These are phyloP conservation scores for Drechslerella coelobrocha DNA, from an alignment of 2,329 filamentous ascomycete species.

Conservation along the genomic window DNA sequence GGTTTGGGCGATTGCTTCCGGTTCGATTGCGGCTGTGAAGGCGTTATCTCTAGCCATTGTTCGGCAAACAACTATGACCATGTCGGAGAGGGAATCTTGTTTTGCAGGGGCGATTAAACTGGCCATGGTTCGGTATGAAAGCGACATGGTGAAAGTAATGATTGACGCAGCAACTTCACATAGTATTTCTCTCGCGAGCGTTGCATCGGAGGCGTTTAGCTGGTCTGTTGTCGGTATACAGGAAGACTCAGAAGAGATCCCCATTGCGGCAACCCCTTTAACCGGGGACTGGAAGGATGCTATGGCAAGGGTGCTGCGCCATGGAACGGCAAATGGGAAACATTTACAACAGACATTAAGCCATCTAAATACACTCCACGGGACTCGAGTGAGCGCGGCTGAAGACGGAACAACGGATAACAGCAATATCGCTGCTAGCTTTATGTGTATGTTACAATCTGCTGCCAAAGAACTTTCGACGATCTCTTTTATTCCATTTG, in stretches of 20 bases:
- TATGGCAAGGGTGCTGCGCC: conserved; percentile 19
- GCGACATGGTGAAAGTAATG: conserved; percentile 38
- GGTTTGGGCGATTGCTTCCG: conserved; percentile 24
- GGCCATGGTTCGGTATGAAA: conserved; percentile 38
- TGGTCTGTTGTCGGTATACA: conserved; percentile 36
- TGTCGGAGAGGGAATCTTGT: conserved; percentile 18
- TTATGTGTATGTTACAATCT: conserved; percentile 20
- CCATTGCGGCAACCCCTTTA: conserved; percentile 27
- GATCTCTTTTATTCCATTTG: background rate
- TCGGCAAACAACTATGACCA: background rate
- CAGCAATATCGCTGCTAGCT: conserved; percentile 15
- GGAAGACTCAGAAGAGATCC: conserved; percentile 38
- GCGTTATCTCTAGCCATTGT: conserved; percentile 21
- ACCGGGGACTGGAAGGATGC: conserved; percentile 35
- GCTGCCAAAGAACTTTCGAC: background rate
- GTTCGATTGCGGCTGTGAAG: conserved; percentile 17
- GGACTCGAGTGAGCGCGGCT: conserved; percentile 14
- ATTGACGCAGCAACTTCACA: conserved; percentile 26
- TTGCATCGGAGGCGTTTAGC: conserved; percentile 40
- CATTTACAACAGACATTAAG: conserved; percentile 23
- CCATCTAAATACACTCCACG: conserved; percentile 23
- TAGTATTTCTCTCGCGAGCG: conserved; percentile 18
- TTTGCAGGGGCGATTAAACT: conserved; percentile 35
- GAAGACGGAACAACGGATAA: background rate
- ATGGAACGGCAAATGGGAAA: conserved; percentile 11